Evolutionary conservation across 768 basidiomycete species (phyloP), one percentile per base, ranked within the genome.

Genomic region (Tricholoma hemisulphureum): DNA sequence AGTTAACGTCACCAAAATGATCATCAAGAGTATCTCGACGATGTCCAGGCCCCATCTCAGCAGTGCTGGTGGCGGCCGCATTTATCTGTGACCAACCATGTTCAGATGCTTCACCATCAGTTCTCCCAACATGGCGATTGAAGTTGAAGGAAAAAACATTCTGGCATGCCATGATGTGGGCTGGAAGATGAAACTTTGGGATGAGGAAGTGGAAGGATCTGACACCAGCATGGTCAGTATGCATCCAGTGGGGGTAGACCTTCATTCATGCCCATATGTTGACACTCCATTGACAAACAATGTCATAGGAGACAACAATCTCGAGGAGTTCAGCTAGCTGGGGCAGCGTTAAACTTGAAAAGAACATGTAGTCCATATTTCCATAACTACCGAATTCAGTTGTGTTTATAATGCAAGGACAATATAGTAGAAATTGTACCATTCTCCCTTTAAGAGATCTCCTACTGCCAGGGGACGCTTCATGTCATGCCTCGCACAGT

Each of bases 1-100:
- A 45, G 43, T 45, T 45, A 4, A 10, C 23, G 24, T 45, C 43
- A 31, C 58, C 58, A 48, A 64, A 71, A 28, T 69, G 67, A 32
- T 65, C 63, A 43, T 71, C 64, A 4, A 73, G 23, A 0, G 45
- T 60, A 24, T 71, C 69, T 3, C 59, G 60, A 11, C 69, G 53
- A 7, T 62, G 60, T 4, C 69, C 70, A 8, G 68, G 67, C 11
- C 71, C 72, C 75, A 77, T 76, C 59, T 73, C 73, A 18, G 59
- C 52, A 6, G 71, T 73, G 35, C 70, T 72, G 8, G 48, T 50
- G 21, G 46, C 21, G 7, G 28, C 46, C 6, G 21, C 11, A n/a
- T 48, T 57, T n/a, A 67, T 63, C n/a, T 60, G 24, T 28, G 48
- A 50, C 48, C 48, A 50, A 28, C 48, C 48, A 20, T 13, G 31